Evolutionary conservation across 495 filamentous ascomycete genomes (phyloP).

Genomic region (Lophiotrema nucula): DNA sequence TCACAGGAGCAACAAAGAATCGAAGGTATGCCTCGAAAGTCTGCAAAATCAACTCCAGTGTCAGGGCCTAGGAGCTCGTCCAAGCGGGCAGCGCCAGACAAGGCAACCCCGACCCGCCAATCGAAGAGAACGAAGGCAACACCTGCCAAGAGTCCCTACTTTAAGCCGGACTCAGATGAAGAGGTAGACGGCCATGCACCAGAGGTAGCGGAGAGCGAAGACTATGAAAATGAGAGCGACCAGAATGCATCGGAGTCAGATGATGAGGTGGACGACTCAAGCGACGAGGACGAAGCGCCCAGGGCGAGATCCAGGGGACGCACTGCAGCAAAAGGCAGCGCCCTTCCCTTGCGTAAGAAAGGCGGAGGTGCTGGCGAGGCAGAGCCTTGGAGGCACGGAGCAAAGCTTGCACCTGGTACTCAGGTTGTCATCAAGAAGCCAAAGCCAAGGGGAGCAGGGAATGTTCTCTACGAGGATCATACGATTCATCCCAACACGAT

Average conservation of each 20-base stretch:
- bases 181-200: slow-evolving; percentile 18
- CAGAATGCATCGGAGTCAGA: slow-evolving; percentile 19
- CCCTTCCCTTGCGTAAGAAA: slow-evolving; percentile 28
- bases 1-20: too few relatives aligned
- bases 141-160: slow-evolving; percentile 59
- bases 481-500: slow-evolving; percentile 79
- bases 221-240: slow-evolving; percentile 43
- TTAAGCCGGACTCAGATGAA: slow-evolving; percentile 41
- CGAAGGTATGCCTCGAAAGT: slow-evolving; percentile 29
- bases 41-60: not conserved
- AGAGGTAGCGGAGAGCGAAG: slow-evolving; percentile 38
- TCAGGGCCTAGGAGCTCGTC: slow-evolving; percentile 23
- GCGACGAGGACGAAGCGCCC: slow-evolving; percentile 37
- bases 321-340: slow-evolving; percentile 23
- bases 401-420: slow-evolving; percentile 60
- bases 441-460: slow-evolving; percentile 65
- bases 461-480: slow-evolving; percentile 64
- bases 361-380: slow-evolving; percentile 46
- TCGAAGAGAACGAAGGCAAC: slow-evolving; percentile 55
- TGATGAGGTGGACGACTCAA: slow-evolving; percentile 32
- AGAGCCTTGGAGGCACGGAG: slow-evolving; percentile 59
- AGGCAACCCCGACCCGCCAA: slow-evolving; percentile 31
- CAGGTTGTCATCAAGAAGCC: slow-evolving; percentile 67
- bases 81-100: slow-evolving; percentile 38
- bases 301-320: slow-evolving; percentile 32